Evolutionary conservation across 805 yeast species (phyloP).

Genomic region (Metschnikowia bowlesiae): DNA sequence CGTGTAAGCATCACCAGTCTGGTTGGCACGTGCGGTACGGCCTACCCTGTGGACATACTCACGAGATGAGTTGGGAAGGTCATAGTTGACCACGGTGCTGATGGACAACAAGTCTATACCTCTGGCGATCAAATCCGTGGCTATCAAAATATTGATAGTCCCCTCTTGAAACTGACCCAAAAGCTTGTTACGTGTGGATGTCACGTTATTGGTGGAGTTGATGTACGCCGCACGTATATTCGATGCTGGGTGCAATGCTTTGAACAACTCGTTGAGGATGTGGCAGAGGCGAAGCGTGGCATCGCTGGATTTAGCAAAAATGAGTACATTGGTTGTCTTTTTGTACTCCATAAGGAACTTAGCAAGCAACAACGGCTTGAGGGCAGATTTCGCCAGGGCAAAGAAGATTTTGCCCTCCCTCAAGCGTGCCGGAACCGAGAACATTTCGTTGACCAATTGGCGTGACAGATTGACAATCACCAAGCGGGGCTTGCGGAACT

Average conservation of each 20-base stretch:
- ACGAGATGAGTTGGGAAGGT: constrained; percentile 79
- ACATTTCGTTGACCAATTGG: constrained; percentile 48
- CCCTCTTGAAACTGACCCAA: constrained; percentile 57
- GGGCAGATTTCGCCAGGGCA: constrained; percentile 34
- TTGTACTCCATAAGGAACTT: constrained; percentile 41
- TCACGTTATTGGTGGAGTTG: constrained; percentile 53
- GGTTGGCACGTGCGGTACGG: constrained; percentile 92
- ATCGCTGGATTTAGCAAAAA: constrained; percentile 80
- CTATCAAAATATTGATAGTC: constrained; percentile 52
- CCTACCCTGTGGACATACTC: constrained; percentile 97
- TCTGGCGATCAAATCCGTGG: constrained; percentile 93
- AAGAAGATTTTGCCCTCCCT: constrained; percentile 41
- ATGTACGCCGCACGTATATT: constrained; percentile 36
- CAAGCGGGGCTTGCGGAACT: constrained; percentile 67
- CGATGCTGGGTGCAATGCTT: constrained; percentile 14
- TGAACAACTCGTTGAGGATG: constrained; percentile 45
- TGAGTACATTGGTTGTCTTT: constrained; percentile 41
- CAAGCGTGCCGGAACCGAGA: constrained; percentile 55
- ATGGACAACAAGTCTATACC: constrained; percentile 81
- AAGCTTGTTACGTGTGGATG: constrained; percentile 47
- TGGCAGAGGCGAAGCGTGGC: constrained; percentile 76
- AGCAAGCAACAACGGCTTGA: constrained; percentile 72
- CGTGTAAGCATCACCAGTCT: constrained; percentile 69
- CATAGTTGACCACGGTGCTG: constrained; percentile 80
- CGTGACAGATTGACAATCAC: constrained; percentile 63